Base-by-base conservation (phyloP, 176 grass and related monocot species). In the Puccinellia tenuiflora region DNA sequence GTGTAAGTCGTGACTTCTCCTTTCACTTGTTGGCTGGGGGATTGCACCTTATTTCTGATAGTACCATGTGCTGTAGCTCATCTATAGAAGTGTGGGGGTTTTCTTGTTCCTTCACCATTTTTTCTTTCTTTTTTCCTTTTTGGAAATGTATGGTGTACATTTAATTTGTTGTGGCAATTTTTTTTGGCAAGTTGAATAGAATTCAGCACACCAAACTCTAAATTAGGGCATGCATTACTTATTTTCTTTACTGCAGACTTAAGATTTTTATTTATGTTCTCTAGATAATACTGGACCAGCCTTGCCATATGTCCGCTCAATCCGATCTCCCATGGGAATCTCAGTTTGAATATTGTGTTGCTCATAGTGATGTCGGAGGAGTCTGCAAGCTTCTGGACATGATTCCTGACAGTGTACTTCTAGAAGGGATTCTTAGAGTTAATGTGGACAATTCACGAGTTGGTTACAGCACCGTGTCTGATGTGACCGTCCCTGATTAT, bases 281-380 rank as follows among this genome's bases (percentile, higher is more conserved):
- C 77, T 79, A 95, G 93, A 92, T 95, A 86, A 74, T 97, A 75
- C 88, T 97, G 84, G 95, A 97, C 55, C 95, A 89, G 71, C 76
- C 83, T 85, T 83, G 81, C 78, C 81, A 92, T 79, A 81, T 40
- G 14, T 45, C n/a, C 47, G 70, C 76, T 89, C 86, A 74, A 51
- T 51, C 71, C 16, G 46, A 89, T 73, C 39, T 94, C 67, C 88
- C 86, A 67, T 97, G 95, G 95, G 90, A 97, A 85, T 97, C 92
- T 56, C 86, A 92, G 70, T 89, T 97, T 83, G 92, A 94, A 71
- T 97, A 97, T 83, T 89, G 86, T 68, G 29, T 91, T 83, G 81
- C 84, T 77, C 95, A 97, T 88, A 89, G 68, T 78, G 87, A 94
- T 85, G 62, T 72, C 37, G 54, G 62, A 55, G 45, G 89, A 79